A percentile compares a stretch with the other conserved stretches of the same genome.
These are phyloP conservation scores for Gaultheria prostrata DNA, from an alignment of 148 eudicot species.

Conservation along the genomic window DNA sequence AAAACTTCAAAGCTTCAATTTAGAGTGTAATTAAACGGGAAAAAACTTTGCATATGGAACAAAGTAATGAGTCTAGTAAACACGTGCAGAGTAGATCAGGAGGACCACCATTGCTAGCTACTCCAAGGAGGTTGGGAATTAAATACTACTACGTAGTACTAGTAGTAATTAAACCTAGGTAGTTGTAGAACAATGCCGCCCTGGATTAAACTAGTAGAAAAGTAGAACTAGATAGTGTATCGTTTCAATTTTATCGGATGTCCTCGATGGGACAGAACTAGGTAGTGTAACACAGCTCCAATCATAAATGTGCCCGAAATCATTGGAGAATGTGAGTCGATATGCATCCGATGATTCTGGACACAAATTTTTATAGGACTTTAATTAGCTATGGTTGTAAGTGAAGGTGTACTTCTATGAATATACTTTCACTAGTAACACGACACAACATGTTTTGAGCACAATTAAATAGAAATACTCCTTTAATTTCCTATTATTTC, in stretches of 20 bases:
- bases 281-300: not conserved
- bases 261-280: too few species aligned
- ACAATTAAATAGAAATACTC: too few species aligned
- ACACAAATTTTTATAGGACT: too few species aligned
- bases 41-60: not conserved
- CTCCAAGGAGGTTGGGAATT: not conserved
- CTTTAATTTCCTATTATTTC: too few species aligned
- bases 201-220: not conserved
- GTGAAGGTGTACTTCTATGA: too few species aligned
- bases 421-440: too few species aligned
- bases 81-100: not conserved
- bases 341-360: too few species aligned
- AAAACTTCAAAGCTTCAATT: not conserved
- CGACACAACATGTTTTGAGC: too few species aligned
- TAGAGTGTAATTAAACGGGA: not conserved
- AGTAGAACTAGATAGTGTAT: not conserved
- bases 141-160: not conserved
- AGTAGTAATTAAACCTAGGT: not conserved
- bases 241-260: too few species aligned
- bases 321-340: too few species aligned
- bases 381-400: too few species aligned
- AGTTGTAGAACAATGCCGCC: not conserved
- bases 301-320: too few species aligned
- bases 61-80: not conserved
- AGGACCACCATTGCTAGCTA: not conserved